phyloP scores from a whole-genome alignment of 768 basidiomycete genomes.

The Naematelia encephala region DNA sequence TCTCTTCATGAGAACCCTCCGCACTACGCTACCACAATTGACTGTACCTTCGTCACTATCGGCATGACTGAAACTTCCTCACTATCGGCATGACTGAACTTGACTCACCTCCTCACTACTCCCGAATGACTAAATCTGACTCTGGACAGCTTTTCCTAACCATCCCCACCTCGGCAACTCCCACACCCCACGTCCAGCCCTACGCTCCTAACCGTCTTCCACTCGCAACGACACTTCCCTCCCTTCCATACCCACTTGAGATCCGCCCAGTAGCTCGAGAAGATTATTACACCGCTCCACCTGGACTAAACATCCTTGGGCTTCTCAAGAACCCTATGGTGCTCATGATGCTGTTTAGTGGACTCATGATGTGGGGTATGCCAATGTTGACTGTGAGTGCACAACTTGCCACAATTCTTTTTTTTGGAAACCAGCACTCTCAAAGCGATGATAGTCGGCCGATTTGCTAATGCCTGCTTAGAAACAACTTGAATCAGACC shows the following conservation, averaged over 20 bases:
- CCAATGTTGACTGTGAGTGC: conserved; percentile 48
- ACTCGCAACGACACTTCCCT: conserved; percentile 20
- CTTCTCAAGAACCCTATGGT: conserved; percentile 50
- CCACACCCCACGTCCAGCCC: conserved; percentile 27
- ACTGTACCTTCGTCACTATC: too few species aligned
- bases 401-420: too few species aligned
- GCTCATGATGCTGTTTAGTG: conserved; percentile 48
- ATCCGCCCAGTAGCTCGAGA: conserved; percentile 23
- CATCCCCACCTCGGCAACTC: not conserved
- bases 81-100: too few species aligned
- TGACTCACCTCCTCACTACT: not conserved
- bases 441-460: not conserved
- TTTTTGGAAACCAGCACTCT: too few species aligned
- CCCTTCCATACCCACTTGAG: conserved; percentile 37
- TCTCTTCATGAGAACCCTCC: too few species aligned
- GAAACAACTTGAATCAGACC: conserved; percentile 45
- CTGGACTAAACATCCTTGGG: conserved; percentile 35
- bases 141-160: not conserved
- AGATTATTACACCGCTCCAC: conserved; percentile 31
- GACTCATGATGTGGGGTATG: conserved; percentile 39
- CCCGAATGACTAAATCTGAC: not conserved
- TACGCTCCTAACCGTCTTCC: conserved; percentile 28
- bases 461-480: conserved; percentile 10
- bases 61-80: too few species aligned
- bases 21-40: too few species aligned